These are phyloP conservation scores for Scheffersomyces parashehatae DNA, from an alignment of 1,139 yeast genomes.

Conservation along the genomic window DNA sequence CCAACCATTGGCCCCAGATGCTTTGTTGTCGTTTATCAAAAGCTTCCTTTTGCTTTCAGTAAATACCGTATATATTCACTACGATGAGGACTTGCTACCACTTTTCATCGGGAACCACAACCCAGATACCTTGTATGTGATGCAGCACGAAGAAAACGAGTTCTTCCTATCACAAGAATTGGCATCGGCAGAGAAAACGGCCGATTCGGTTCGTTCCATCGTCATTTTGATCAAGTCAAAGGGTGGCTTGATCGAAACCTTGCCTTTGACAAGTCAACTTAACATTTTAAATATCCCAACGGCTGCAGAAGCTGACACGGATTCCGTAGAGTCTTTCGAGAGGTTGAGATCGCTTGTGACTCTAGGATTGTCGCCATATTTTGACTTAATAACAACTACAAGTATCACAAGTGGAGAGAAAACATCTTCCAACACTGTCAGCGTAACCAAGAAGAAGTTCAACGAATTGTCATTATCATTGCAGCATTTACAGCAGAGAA, in stretches of 20 bases:
- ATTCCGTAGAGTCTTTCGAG: constrained; percentile 44
- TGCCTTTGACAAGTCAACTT: constrained; percentile 40
- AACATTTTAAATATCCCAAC: constrained; percentile 36
- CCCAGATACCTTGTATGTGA: constrained; percentile 23
- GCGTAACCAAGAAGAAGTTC: constrained; percentile 59
- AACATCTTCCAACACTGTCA: constrained; percentile 25
- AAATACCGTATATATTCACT: not conserved
- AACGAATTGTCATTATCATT: constrained; percentile 69
- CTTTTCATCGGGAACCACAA: constrained; percentile 17
- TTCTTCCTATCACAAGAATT: constrained; percentile 6
- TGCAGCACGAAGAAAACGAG: constrained; percentile 15
- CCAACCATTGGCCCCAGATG: not conserved
- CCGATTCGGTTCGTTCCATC: constrained; percentile 9
- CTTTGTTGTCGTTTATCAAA: not conserved
- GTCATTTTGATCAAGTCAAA: constrained; percentile 48
- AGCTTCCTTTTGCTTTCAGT: not conserved
- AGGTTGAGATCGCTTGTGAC: constrained; percentile 59
- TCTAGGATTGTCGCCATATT: constrained; percentile 41
- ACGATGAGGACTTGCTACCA: not conserved
- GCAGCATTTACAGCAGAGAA: constrained; percentile 66
- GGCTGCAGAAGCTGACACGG: constrained; percentile 16
- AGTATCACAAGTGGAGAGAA: not conserved
- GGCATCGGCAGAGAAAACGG: constrained; percentile 4
- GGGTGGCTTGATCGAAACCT: constrained; percentile 26
- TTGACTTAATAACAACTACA: constrained; percentile 25